These are phyloP conservation scores for Globisporangium takayamanum DNA, from an alignment of 352 stramenopile genomes.

Conservation along the genomic window DNA sequence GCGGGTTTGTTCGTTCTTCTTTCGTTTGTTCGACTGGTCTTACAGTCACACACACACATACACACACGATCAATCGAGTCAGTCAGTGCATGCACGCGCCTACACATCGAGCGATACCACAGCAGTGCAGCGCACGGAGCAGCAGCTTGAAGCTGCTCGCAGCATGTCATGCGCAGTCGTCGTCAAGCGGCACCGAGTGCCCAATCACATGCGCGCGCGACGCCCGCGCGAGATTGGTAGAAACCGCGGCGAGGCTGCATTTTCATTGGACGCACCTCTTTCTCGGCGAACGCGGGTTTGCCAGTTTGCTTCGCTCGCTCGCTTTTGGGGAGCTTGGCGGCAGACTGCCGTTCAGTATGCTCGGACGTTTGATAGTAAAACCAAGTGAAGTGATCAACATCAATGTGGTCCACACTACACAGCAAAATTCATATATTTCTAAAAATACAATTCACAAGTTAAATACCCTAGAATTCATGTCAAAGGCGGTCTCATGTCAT, in stretches of 20 bases:
- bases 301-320: conserved; percentile 3
- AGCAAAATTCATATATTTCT: too few species aligned
- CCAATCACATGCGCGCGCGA: conserved; percentile 29
- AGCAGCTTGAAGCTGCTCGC: too few species aligned
- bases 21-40: not conserved
- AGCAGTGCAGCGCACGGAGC: too few species aligned
- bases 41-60: not conserved
- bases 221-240: conserved; percentile 50
- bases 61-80: not conserved
- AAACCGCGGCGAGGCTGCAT: conserved; percentile 44
- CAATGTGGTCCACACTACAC: too few species aligned
- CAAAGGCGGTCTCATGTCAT: too few species aligned
- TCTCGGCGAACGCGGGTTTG: conserved; percentile 24
- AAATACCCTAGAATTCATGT: not conserved
- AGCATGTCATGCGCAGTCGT: too few species aligned
- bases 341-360: too few species aligned
- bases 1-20: not conserved
- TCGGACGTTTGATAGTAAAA: too few species aligned
- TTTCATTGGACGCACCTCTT: conserved; percentile 57
- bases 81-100: not conserved
- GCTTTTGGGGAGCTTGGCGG: too few species aligned
- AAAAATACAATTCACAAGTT: too few species aligned
- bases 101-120: too few species aligned
- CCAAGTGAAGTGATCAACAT: too few species aligned
- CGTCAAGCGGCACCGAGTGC: conserved; percentile 2